phyloP scores from a whole-genome alignment of 192 early-diverging fungal species.

The Coemansia sp. region DNA sequence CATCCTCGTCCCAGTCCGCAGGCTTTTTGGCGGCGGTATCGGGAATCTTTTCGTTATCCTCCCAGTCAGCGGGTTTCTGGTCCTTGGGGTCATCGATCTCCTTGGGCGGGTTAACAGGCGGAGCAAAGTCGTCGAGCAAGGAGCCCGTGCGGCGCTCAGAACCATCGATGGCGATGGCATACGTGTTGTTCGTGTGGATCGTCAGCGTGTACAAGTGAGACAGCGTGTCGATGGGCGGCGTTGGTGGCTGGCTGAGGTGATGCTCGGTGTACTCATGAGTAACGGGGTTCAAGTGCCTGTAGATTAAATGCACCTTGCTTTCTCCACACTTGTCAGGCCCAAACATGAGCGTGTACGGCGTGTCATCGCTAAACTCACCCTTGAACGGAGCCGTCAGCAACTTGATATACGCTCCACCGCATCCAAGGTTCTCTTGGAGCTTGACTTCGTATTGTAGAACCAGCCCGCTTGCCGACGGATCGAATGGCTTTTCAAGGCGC shows the following conservation, averaged over 20 bases:
- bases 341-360: slow-evolving; percentile 92
- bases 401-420: slow-evolving; percentile 94
- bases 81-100: slow-evolving; percentile 78
- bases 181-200: slow-evolving; percentile 80
- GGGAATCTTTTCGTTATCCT: slow-evolving; percentile 79
- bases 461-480: slow-evolving; percentile 71
- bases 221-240: slow-evolving; percentile 66
- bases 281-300: slow-evolving; percentile 85
- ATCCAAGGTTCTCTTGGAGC: slow-evolving; percentile 64
- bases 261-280: slow-evolving; percentile 85
- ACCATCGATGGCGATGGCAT: slow-evolving; percentile 77
- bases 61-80: slow-evolving; percentile 87
- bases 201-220: slow-evolving; percentile 83
- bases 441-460: slow-evolving; percentile 94
- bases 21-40: slow-evolving; percentile 80
- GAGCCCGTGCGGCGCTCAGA: slow-evolving; percentile 66
- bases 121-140: slow-evolving; percentile 77
- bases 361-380: slow-evolving; percentile 74
- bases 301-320: slow-evolving; percentile 94
- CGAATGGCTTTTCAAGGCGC: slow-evolving; percentile 67
- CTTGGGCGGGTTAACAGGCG: slow-evolving; percentile 87
- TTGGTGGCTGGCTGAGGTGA: slow-evolving; percentile 72
- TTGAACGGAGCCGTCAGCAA: slow-evolving; percentile 62
- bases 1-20: slow-evolving; percentile 87
- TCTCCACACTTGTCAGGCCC: slow-evolving; percentile 94